Evolutionary conservation across 139 green algal genomes (phyloP), one percentile per base, ranked within the genome.

Genomic region (Coccomyxa sp.): DNA sequence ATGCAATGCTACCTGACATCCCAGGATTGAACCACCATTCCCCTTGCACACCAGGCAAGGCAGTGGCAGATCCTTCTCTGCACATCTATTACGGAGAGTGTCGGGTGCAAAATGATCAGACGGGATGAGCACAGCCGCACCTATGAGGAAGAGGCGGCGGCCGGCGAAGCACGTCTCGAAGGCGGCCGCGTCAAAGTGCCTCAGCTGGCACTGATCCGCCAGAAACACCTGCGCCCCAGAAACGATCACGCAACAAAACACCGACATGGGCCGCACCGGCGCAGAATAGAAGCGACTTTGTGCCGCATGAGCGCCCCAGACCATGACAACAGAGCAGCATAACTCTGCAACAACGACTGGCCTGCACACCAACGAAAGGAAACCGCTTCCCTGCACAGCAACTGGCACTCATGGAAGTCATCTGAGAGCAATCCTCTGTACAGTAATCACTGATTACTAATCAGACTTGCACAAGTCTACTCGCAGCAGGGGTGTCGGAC

Each of bases 131-230:
- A 51, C 38, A 51, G 7, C 63, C 21, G 9, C 9, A 71, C 71
- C 71, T 12, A 77, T 31, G 3, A 77, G 25, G 12, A 77, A 51
- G 14, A 77, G 71, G 27, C 71, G 71, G 23, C 71, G 21, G 23
- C 71, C 71, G 14, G 71, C 27, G 23, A 77, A 38, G 71, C 71
- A 77, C 1, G 71, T 32, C 27, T 77, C 10, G 27, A 77, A 77
- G 23, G 23, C 71, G 16, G 71, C n/a, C 21, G 25, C 71, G 45
- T 77, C 71, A 31, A 31, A 77, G 1, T 31, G 71, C 71, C 71
- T 25, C 71, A 77, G 71, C 71, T 77, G 27, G 71, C 71, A 77
- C 71, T 77, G 71, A n/a, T 77, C 27, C 71, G 71, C 27, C 71
- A 77, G 27, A 77, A 77, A 77, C 71, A 77, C 71, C 71, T 77